Evolutionary conservation across 495 filamentous ascomycete genomes (phyloP).

Genomic region (Aspergillus indologenus): DNA sequence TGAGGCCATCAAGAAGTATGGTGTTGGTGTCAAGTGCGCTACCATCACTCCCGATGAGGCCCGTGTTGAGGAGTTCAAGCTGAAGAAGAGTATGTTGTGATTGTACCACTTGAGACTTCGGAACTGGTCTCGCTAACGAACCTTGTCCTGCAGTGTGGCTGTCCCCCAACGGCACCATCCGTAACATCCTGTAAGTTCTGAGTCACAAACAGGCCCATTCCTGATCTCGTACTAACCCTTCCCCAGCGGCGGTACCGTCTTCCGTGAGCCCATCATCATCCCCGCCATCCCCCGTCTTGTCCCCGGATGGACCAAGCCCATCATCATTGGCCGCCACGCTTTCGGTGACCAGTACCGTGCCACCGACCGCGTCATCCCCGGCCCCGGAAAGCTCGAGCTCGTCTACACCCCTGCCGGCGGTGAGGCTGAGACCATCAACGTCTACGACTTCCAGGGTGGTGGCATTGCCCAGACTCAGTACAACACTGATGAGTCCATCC

Average conservation of each 20-base stretch:
- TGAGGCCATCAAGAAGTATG: conserved; percentile 98
- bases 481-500: conserved; percentile 94
- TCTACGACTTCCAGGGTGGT: conserved; percentile 84
- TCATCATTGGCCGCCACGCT: conserved; percentile 97
- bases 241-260: conserved; percentile 85
- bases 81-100: conserved; percentile 79
- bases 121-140: conserved; percentile 17
- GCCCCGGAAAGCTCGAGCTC: conserved; percentile 84
- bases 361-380: conserved; percentile 78
- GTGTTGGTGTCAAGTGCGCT: conserved; percentile 97
- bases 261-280: conserved; percentile 97
- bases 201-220: neutral
- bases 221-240: conserved; percentile 12
- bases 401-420: conserved; percentile 86
- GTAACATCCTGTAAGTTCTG: conserved; percentile 68
- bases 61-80: conserved; percentile 93
- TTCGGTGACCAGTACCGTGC: conserved; percentile 99
- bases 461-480: conserved; percentile 93
- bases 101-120: neutral
- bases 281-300: conserved; percentile 86
- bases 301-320: conserved; percentile 95
- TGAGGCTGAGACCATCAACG: conserved; percentile 79
- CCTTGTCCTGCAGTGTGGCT: conserved; percentile 75
- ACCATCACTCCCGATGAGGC: conserved; percentile 98
- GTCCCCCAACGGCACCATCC: conserved; percentile 96